These are phyloP conservation scores for Rhododendron ferrugineum DNA, from an alignment of 148 eudicot genomes.

Conservation along the genomic window DNA sequence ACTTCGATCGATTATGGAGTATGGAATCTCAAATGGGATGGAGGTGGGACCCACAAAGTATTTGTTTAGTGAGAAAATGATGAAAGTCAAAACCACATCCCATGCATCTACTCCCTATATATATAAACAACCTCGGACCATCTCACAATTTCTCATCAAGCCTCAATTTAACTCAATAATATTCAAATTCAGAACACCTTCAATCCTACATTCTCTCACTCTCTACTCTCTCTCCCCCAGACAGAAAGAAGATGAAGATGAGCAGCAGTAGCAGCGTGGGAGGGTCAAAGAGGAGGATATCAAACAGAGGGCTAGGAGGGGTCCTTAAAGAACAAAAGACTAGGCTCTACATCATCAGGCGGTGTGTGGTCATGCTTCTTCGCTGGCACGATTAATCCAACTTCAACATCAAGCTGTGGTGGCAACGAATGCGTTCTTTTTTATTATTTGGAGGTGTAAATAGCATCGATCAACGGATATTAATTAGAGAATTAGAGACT, in stretches of 20 bases:
- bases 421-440: not conserved
- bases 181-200: not conserved
- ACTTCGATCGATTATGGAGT: not conserved
- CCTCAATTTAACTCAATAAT: slow-evolving; percentile 7
- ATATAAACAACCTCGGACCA: slow-evolving; percentile 15
- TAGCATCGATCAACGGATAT: not conserved
- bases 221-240: not conserved
- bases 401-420: slow-evolving; percentile 16
- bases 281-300: slow-evolving; percentile 53
- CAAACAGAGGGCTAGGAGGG: slow-evolving; percentile 63
- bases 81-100: slow-evolving; percentile 17
- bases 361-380: slow-evolving; percentile 96
- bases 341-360: slow-evolving; percentile 55
- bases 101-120: slow-evolving; percentile 4
- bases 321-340: slow-evolving; percentile 50
- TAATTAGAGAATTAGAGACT: not conserved
- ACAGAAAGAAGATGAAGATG: slow-evolving; percentile 40
- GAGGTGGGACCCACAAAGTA: too few species aligned
- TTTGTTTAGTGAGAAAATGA: slow-evolving; percentile 25
- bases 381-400: slow-evolving; percentile 71
- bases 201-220: not conserved
- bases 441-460: not conserved
- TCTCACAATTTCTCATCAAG: slow-evolving; percentile 1
- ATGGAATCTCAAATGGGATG: too few species aligned
- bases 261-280: slow-evolving; percentile 36